phyloP scores from a whole-genome alignment of 371 early-diverging fungal species.

The Mucor racemosus region DNA sequence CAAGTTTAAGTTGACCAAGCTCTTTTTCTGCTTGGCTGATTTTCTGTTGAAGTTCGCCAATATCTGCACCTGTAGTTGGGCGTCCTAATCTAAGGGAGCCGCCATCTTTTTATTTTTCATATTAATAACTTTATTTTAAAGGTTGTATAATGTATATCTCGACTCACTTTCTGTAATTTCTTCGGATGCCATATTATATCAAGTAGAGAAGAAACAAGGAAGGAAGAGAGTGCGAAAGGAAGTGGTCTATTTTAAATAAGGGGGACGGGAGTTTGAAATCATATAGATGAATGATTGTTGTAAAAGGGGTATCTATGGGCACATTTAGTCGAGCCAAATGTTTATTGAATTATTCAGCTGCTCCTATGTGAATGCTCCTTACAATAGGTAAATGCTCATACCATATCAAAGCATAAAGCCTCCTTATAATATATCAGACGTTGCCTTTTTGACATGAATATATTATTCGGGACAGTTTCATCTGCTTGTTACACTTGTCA shows the following conservation, averaged over 20 bases:
- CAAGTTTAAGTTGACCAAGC: slow-evolving; percentile 34
- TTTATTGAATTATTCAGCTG: background rate
- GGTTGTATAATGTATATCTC: background rate
- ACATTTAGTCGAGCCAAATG: background rate
- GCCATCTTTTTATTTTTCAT: background rate
- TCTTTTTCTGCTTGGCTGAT: slow-evolving; percentile 52
- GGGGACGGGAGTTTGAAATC: background rate
- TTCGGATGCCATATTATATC: slow-evolving; percentile 10
- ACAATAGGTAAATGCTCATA: too few species aligned
- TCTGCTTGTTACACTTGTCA: too few species aligned
- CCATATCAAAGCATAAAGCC: too few species aligned
- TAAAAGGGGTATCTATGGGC: background rate
- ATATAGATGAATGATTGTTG: background rate
- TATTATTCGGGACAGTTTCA: too few species aligned
- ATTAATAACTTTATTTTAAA: background rate
- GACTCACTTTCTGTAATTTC: slow-evolving; percentile 3
- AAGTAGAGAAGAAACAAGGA: slow-evolving; percentile 5
- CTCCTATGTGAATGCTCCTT: too few species aligned
- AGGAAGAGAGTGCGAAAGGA: background rate
- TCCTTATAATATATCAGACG: too few species aligned
- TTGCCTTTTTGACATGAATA: too few species aligned
- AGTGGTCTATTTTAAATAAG: background rate
- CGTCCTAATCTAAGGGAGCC: slow-evolving; percentile 17
- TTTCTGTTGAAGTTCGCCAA: slow-evolving; percentile 55
- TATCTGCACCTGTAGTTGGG: slow-evolving; percentile 53